Evolutionary conservation across 257 asterid species (phyloP), one percentile per base, ranked within the genome.

Genomic region (Solanum chaucha): DNA sequence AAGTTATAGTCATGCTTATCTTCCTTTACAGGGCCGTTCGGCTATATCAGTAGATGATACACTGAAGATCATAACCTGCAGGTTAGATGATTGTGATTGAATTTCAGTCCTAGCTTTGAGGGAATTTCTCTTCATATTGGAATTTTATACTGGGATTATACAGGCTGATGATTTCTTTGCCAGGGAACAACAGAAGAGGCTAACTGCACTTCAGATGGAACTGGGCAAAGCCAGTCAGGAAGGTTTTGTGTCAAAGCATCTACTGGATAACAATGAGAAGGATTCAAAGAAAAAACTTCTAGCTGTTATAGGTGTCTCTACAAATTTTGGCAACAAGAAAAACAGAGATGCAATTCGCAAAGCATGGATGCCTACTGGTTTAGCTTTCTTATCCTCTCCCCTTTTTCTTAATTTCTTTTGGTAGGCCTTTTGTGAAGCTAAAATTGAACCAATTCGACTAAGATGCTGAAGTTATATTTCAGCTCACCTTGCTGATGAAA

Each of bases 341-440:
- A 95, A 95, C 89, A 91, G 99, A 93, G 96, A 95, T 17, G 98
- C 98, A 10, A 94, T 96, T 84, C 98, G 98, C 61, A 95, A 94
- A 91, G 99, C 97, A 86, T 95, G 98, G 99, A 91, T 96, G 95
- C 96, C 96, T 55, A 88, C 91, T 35, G 99, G 98, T 96, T 92
- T 8, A 59, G 17, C 55, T 58, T 82, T 86, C 83, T 83, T 77
- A 71, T 55, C 75, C 87, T 73, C 59, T 65, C 78, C 80, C 87
- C 19, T 38, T 65, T 59, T 26, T 24, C 30, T 24, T 26, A 41
- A 40, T 61, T 65, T 84, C 44, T 38, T 84, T 24, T 26, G 30
- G 28, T 84, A 17, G 77, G 38, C 30, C 40, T 84, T 55, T 55
- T 65, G 58, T 36, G 81, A 28, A 65, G 81, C 36, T 24, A 84